phyloP scores from a whole-genome alignment of 176 grass and related monocot species.

The Calamus simplicifolius region DNA sequence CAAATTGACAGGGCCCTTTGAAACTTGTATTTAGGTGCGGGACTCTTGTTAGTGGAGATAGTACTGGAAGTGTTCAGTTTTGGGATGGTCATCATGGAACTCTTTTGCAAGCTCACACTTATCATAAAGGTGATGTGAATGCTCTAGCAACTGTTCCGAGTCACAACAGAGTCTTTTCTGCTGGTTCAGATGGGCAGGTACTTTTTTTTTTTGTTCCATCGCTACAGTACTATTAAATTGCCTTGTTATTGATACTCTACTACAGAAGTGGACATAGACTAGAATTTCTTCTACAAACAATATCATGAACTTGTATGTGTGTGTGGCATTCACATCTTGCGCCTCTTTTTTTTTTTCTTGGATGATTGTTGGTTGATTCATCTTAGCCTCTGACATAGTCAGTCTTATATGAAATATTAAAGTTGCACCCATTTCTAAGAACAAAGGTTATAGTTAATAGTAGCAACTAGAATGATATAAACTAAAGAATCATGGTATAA shows the following conservation, averaged over 20 bases:
- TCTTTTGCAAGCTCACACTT: conserved; percentile 71
- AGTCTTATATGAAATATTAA: too few relatives aligned
- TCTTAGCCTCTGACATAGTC: neutral
- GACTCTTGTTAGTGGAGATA: conserved; percentile 92
- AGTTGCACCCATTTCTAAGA: too few relatives aligned
- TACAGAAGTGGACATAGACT: neutral
- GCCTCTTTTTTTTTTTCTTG: neutral
- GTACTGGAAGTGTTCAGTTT: conserved; percentile 84
- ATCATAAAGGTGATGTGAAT: conserved; percentile 82
- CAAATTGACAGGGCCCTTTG: too few relatives aligned
- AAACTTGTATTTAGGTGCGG: conserved; percentile 55
- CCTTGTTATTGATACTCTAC: neutral
- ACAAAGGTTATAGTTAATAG: too few relatives aligned
- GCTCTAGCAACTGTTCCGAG: conserved; percentile 69
- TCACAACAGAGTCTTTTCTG: conserved; percentile 82
- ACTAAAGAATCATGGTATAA: too few relatives aligned
- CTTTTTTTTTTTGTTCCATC: conserved; percentile 3
- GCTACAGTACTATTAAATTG: neutral
- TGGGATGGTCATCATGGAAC: conserved; percentile 88
- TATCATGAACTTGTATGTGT: too few relatives aligned
- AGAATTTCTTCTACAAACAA: too few relatives aligned
- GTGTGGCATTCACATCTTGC: neutral
- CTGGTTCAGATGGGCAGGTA: conserved; percentile 99
- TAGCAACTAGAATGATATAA: too few relatives aligned
- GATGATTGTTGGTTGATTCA: neutral